Base-by-base conservation (phyloP, 164 flowering plant species). In the Vitis rupestris region DNA sequence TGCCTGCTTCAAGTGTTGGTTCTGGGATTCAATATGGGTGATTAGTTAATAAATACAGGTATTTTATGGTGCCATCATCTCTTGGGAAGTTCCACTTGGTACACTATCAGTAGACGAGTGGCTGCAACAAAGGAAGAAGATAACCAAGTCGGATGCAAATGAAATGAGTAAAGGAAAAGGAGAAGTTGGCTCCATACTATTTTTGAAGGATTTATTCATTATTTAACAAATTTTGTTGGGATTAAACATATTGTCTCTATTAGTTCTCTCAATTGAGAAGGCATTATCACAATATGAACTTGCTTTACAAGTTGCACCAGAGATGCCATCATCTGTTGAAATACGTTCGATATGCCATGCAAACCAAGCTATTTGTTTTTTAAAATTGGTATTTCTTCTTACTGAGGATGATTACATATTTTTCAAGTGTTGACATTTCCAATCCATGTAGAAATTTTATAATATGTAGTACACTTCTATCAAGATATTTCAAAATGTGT, bases 261-360 rank as follows among this genome's bases (percentile, higher is more conserved):
- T 16, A 16, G 59, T 3, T 16, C 17, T n/a, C 11, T 23, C 3
- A 17, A 17, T 17, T 17, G 17, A 17, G 17, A 17, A 92, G 77
- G 98, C 99, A 16, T 68, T 92, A 37, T 67, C 64, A 47, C 76
- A 86, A 70, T 94, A 94, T 75, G 91, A 83, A 53, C 73, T 69
- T 66, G 95, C 98, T 13, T 65, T 92, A 69, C 80, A 89, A 64
- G 19, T 82, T 52, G 83, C 85, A 10, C 86, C 87, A 0, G 90
- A 88, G 27, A 64, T 76, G 71, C 77, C 91, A 6, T 70, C 81
- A 27, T 77, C 89, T 10, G 69, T 65, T 53, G 96, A 94, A 68
- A 31, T 94, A 13, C 89, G 94, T 29, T 86, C 98, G n/a, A 87
- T 90, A n/a, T 94, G 97, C 68, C 85, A 94, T 79, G 76, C 93